These are phyloP conservation scores for Cytospora piceicola DNA, from an alignment of 2,329 filamentous ascomycete species.

Conservation along the genomic window DNA sequence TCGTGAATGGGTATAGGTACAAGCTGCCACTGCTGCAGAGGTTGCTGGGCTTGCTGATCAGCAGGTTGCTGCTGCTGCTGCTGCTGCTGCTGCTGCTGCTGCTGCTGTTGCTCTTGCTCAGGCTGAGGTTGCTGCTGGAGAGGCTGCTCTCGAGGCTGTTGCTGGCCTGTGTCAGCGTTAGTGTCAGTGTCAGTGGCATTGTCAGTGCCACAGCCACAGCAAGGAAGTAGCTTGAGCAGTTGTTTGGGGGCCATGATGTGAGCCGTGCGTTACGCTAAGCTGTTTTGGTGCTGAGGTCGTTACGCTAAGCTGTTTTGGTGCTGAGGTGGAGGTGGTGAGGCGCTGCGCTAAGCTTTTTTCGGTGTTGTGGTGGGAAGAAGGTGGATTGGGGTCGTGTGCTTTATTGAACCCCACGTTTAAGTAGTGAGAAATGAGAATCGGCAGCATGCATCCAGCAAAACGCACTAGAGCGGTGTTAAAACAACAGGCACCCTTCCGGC, in stretches of 20 bases:
- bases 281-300: not conserved
- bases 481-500: not conserved
- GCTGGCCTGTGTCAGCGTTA: not conserved
- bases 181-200: not conserved
- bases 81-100: not conserved
- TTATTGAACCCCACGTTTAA: not conserved
- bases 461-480: not conserved
- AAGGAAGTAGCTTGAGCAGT: constrained; percentile 1
- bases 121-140: not conserved
- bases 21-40: not conserved
- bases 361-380: not conserved
- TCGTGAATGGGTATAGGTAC: not conserved
- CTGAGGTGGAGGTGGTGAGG: not conserved
- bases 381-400: not conserved
- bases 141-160: not conserved
- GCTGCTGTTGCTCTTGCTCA: not conserved
- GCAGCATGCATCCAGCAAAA: too few relatives aligned
- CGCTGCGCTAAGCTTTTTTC: not conserved
- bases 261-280: not conserved
- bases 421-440: not conserved
- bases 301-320: not conserved
- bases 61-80: not conserved
- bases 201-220: not conserved
- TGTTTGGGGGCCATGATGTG: not conserved
- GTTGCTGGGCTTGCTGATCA: not conserved